Percentiles rank a stretch among this genome's conserved stretches.
phyloP scores from a whole-genome alignment of 2,329 filamentous ascomycete genomes.

The Calonectria leucothoes region DNA sequence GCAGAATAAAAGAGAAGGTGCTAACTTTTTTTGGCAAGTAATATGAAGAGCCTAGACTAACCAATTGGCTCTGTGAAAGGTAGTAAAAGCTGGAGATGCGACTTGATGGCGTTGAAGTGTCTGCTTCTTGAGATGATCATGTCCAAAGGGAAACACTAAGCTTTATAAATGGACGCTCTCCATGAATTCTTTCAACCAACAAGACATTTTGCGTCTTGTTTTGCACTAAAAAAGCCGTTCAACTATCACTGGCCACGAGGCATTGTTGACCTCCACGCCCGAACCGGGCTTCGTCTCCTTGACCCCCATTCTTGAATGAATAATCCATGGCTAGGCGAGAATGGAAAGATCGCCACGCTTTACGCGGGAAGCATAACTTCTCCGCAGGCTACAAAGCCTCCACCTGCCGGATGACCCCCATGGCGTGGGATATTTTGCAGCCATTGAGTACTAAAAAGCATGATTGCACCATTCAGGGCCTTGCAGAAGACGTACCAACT shows the following conservation, averaged over 20 bases:
- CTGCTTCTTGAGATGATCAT: background rate
- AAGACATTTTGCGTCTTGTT: background rate
- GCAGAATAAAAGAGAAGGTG: background rate
- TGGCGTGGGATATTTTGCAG: conserved; percentile 1
- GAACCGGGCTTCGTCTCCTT: background rate
- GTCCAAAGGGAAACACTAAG: background rate
- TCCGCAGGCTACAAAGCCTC: background rate
- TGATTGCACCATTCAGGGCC: background rate
- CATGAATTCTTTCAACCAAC: background rate
- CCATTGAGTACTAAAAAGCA: background rate
- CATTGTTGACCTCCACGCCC: conserved; percentile 5
- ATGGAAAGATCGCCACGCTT: background rate
- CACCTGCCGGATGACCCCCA: conserved; percentile 7
- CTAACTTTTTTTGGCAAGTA: background rate
- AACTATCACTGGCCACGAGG: conserved; percentile 6
- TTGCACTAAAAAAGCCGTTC: background rate
- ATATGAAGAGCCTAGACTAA: background rate
- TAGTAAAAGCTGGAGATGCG: background rate
- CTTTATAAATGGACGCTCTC: conserved; percentile 11
- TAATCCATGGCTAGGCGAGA: conserved; percentile 2
- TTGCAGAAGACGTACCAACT: background rate
- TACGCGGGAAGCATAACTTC: conserved; percentile 19
- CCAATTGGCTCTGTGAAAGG: background rate
- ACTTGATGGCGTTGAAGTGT: background rate
- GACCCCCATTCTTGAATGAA: conserved; percentile 1